Percentiles rank a stretch among this genome's conserved stretches.
Conservation (phyloP, 345 rosid genomes). For the Adansonia digitata region DNA sequence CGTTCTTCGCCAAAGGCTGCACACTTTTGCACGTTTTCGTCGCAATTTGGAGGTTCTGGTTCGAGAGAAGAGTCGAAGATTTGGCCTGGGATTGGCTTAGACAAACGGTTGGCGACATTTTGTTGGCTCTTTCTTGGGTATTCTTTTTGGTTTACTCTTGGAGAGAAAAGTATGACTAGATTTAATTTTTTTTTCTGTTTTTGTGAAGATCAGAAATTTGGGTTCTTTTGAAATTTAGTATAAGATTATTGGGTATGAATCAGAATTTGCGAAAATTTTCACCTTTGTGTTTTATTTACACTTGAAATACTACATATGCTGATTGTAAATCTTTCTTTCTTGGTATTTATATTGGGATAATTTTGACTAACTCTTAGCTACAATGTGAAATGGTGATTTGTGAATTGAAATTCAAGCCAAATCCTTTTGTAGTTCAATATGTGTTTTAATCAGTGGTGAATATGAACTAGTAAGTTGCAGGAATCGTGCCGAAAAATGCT, state of each 20-base stretch:
- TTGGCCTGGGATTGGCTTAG: conserved; percentile 60
- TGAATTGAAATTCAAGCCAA: background rate
- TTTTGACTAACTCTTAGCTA: background rate
- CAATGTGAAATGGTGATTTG: background rate
- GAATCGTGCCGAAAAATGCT: background rate
- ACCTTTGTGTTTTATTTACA: background rate
- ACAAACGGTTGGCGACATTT: conserved; percentile 49
- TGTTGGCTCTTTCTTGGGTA: conserved; percentile 59
- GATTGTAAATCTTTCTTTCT: background rate
- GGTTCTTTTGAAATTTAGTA: background rate
- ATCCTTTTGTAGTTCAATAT: background rate
- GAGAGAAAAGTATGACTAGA: conserved; percentile 69
- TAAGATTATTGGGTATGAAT: background rate
- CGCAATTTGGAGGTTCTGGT: conserved; percentile 60
- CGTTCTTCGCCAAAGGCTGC: conserved; percentile 68
- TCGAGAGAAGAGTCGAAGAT: conserved; percentile 56
- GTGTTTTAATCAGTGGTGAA: background rate
- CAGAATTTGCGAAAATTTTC: background rate
- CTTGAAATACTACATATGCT: background rate
- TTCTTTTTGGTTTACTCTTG: conserved; percentile 59
- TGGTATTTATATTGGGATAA: background rate
- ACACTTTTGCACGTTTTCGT: conserved; percentile 38
- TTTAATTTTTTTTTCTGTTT: background rate
- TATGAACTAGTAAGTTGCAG: background rate
- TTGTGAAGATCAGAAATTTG: background rate